Evolutionary conservation across 768 basidiomycete genomes (phyloP), one percentile per base, ranked within the genome.

Genomic region (Phylloporus sp.): DNA sequence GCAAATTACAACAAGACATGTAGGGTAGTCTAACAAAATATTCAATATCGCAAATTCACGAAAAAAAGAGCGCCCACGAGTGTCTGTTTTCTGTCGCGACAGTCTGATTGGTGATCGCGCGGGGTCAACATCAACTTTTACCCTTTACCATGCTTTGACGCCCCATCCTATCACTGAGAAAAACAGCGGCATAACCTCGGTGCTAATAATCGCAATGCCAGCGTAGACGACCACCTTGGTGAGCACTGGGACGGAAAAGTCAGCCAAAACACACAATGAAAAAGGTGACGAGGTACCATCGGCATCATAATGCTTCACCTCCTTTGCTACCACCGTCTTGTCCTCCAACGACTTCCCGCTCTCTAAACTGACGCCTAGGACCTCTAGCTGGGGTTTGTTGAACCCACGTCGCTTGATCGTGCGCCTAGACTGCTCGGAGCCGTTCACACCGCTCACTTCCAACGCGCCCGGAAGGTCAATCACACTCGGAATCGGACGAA

Each of bases 161-260:
- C 88, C 88, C 83, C 82, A 87, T 2, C 84, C 87, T 7, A 88
- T 58, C 3, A 80, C 46, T 58, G 86, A 82, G 59, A 90, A 92
- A 59, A 81, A 65, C 12, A 85, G 70, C 0, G 91, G 91, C 28
- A 86, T 72, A 0, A 73, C 67, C 57, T 86, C 82, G 13, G 73
- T 68, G 2, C 85, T 80, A 11, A 94, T 63, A 12, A 87, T 68
- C 0, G 80, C 91, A 53, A 98, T 95, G 0, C 95, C 94, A 45
- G 80, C 77, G 65, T 97, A 95, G 5, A 95, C 93, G 39, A 91
- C 82, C 12, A 94, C 84, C 72, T 94, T 95, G 24, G 92, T 94
- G 55, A 94, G 69, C 8, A 94, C 91, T 92, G 54, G 13, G 24
- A 29, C 10, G 22, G 15, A n/a, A 9, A 23, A 27, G 28, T 54